Conservation (phyloP, 2,329 filamentous ascomycete genomes). For the Nigrospora osmanthi region DNA sequence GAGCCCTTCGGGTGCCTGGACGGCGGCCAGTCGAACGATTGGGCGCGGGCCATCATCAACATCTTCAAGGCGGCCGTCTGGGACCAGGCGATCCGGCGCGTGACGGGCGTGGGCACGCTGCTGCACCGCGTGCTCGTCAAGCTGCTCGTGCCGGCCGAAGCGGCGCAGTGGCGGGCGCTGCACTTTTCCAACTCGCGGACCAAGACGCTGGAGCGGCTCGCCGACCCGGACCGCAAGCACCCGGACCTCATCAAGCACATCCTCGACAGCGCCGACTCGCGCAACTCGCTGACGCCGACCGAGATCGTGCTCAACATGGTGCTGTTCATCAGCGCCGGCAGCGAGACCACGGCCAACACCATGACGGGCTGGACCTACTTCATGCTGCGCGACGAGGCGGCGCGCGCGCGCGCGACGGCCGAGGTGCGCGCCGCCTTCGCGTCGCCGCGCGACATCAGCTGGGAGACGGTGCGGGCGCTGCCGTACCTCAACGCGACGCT, state of each 20-base stretch:
- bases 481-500: conserved; percentile 26
- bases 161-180: neutral
- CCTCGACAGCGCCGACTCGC: neutral
- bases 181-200: neutral
- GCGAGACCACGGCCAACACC: conserved; percentile 35
- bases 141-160: neutral
- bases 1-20: conserved; percentile 29
- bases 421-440: conserved; percentile 26
- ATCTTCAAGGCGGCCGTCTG: neutral
- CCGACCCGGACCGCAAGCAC: neutral
- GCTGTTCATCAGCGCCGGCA: conserved; percentile 30
- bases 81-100: neutral
- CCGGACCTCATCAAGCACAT: conserved; percentile 1
- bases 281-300: neutral
- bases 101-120: neutral
- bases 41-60: conserved; percentile 15
- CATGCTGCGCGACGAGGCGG: conserved; percentile 21
- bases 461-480: conserved; percentile 14
- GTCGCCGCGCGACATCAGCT: conserved; percentile 21
- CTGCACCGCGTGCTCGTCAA: neutral
- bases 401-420: conserved; percentile 11
- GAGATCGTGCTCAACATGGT: conserved; percentile 1
- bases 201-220: neutral
- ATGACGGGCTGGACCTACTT: conserved; percentile 25
- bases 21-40: conserved; percentile 22